These are phyloP conservation scores for Cylindrotheca closterium DNA, from an alignment of 108 stramenopile genomes.

Conservation along the genomic window DNA sequence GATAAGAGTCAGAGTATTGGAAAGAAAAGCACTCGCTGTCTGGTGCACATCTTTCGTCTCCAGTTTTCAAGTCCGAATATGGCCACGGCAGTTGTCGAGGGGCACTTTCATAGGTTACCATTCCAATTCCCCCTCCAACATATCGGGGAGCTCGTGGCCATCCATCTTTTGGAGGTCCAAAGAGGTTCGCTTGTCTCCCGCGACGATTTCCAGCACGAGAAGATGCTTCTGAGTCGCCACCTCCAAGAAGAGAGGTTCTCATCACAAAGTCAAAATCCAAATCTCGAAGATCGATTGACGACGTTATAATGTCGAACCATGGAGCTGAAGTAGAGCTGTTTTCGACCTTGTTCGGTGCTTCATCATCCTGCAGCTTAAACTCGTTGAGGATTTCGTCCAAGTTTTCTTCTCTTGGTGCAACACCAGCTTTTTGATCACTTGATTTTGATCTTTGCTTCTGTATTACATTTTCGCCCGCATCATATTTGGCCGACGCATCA, in stretches of 20 bases:
- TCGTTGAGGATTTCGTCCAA: slow-evolving; percentile 56
- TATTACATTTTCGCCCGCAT: not conserved
- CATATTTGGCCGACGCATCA: slow-evolving; percentile 16
- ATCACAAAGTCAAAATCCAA: slow-evolving; percentile 62
- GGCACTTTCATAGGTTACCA: slow-evolving; percentile 39
- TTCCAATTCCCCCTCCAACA: slow-evolving; percentile 77
- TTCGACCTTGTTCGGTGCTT: not conserved
- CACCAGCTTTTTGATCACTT: slow-evolving; percentile 5
- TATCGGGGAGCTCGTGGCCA: slow-evolving; percentile 69
- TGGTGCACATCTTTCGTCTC: slow-evolving; percentile 17
- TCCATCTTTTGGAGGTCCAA: slow-evolving; percentile 56
- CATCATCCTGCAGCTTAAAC: slow-evolving; percentile 43
- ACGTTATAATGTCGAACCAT: slow-evolving; percentile 10
- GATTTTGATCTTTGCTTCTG: not conserved
- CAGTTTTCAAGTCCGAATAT: slow-evolving; percentile 42
- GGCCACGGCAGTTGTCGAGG: slow-evolving; percentile 62
- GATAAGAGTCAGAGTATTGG: slow-evolving; percentile 62
- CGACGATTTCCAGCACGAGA: slow-evolving; percentile 14
- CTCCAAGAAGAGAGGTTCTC: slow-evolving; percentile 51
- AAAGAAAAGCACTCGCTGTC: slow-evolving; percentile 58
- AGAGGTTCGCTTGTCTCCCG: slow-evolving; percentile 43
- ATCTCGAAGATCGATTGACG: slow-evolving; percentile 43
- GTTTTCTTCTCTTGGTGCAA: slow-evolving; percentile 22
- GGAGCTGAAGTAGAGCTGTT: slow-evolving; percentile 4
- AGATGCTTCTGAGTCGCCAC: slow-evolving; percentile 12